Evolutionary conservation across 2,329 filamentous ascomycete genomes (phyloP).

Genomic region (Ophiocordyceps unilateralis): DNA sequence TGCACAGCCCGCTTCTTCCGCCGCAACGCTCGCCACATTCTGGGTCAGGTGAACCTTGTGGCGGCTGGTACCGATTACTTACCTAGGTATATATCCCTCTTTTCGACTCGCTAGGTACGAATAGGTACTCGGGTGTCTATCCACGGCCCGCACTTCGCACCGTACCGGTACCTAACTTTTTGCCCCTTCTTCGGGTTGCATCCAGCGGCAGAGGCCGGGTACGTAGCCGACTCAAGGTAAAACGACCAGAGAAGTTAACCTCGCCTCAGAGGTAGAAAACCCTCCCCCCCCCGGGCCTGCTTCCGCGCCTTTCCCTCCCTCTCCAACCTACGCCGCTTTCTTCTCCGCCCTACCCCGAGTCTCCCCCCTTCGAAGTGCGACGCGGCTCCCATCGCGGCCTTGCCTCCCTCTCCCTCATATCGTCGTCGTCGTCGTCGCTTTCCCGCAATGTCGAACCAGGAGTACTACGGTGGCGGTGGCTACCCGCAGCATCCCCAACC

Average conservation of each 20-base stretch:
- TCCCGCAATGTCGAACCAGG: slow-evolving; percentile 20
- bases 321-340: background rate
- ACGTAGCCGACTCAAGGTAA: background rate
- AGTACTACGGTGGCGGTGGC: slow-evolving; percentile 18
- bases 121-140: too few species aligned
- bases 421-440: background rate
- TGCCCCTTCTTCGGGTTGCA: background rate
- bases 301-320: background rate
- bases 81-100: too few species aligned
- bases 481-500: slow-evolving; percentile 21
- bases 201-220: background rate
- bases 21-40: background rate
- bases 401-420: background rate
- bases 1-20: background rate
- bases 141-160: background rate
- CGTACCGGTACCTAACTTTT: background rate
- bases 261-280: background rate
- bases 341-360: too few species aligned
- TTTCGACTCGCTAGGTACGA: too few species aligned
- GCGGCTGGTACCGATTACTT: too few species aligned
- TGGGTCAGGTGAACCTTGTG: too few species aligned
- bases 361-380: background rate
- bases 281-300: background rate
- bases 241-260: background rate
- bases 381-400: background rate